Percentiles rank a stretch among this genome's conserved stretches.
Evolutionary conservation across 441 rosid species (phyloP).

Genomic region (Arabidopsis hybrid): DNA sequence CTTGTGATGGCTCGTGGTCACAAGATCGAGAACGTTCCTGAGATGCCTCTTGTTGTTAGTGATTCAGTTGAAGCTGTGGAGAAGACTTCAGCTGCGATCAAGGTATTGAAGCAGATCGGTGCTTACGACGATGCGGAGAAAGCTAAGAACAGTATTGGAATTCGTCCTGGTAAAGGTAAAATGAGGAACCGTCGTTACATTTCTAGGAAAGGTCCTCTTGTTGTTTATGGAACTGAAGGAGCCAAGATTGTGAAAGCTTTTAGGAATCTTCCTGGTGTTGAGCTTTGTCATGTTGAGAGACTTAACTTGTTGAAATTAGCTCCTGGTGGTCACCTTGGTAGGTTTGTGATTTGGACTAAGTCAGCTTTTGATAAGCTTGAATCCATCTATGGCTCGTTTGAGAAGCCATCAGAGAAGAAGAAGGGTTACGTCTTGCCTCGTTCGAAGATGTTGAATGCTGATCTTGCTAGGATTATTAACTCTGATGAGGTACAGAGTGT

Average conservation of each 20-base stretch:
- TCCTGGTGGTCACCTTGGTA: constrained; percentile 97
- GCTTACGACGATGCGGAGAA: constrained; percentile 89
- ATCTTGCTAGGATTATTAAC: constrained; percentile 88
- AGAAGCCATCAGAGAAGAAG: constrained; percentile 86
- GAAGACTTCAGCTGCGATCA: constrained; percentile 85
- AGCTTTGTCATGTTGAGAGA: constrained; percentile 88
- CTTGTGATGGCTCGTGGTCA: constrained; percentile 98
- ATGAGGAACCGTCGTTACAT: constrained; percentile 89
- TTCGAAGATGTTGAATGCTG: constrained; percentile 92
- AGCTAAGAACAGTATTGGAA: constrained; percentile 84
- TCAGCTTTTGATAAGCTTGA: constrained; percentile 92
- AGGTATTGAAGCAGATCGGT: constrained; percentile 79
- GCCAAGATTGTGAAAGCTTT: constrained; percentile 87
- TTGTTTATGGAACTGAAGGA: constrained; percentile 83
- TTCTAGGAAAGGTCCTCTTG: constrained; percentile 86
- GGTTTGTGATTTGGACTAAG: constrained; percentile 93
- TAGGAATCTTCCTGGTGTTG: constrained; percentile 91
- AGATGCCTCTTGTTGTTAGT: constrained; percentile 83
- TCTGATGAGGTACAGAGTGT: constrained; percentile 97
- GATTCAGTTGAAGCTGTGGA: constrained; percentile 76
- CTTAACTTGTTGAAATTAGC: constrained; percentile 87
- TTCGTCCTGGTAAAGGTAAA: constrained; percentile 90
- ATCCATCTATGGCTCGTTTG: constrained; percentile 83
- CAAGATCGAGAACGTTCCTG: constrained; percentile 76
- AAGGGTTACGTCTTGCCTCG: constrained; percentile 87